Evolutionary conservation across 805 yeast species (phyloP).

Genomic region (Suhomyces faveliae): DNA sequence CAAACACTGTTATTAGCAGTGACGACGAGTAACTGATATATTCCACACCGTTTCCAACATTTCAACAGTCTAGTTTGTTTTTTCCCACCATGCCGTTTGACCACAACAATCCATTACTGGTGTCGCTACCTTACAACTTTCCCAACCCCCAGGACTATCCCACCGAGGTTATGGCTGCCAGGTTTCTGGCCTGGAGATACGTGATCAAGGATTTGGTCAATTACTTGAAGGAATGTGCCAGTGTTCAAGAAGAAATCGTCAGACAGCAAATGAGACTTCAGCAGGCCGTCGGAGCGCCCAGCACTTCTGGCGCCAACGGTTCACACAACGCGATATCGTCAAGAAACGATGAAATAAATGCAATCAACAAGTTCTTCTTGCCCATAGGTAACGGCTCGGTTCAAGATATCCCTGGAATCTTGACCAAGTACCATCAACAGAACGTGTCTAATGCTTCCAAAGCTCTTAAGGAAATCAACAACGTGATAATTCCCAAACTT

Average conservation of each 20-base stretch:
- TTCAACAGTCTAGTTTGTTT: too few relatives aligned
- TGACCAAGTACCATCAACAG: slow-evolving; percentile 50
- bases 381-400: slow-evolving; percentile 79
- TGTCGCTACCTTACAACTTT: slow-evolving; percentile 38
- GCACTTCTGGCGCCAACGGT: slow-evolving; percentile 6
- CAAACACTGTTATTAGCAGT: neutral
- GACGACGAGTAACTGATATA: too few relatives aligned
- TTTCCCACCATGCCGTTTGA: slow-evolving; percentile 3
- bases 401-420: slow-evolving; percentile 74
- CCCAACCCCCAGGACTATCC: slow-evolving; percentile 49
- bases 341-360: slow-evolving; percentile 29
- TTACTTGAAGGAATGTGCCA: slow-evolving; percentile 75
- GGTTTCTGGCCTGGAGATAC: slow-evolving; percentile 85
- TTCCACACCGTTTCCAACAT: too few relatives aligned
- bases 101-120: slow-evolving; percentile 38
- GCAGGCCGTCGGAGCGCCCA: slow-evolving; percentile 53
- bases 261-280: slow-evolving; percentile 79
- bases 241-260: slow-evolving; percentile 84
- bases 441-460: slow-evolving; percentile 35
- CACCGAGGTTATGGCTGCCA: slow-evolving; percentile 78
- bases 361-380: slow-evolving; percentile 55
- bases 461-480: slow-evolving; percentile 50
- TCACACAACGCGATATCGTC: slow-evolving; percentile 11
- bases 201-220: slow-evolving; percentile 71
- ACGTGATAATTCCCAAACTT: slow-evolving; percentile 50